A percentile compares a stretch with the other conserved stretches of the same genome.
Conservation (phyloP, 352 stramenopile genomes). For the Pythium pectinolyticum region DNA sequence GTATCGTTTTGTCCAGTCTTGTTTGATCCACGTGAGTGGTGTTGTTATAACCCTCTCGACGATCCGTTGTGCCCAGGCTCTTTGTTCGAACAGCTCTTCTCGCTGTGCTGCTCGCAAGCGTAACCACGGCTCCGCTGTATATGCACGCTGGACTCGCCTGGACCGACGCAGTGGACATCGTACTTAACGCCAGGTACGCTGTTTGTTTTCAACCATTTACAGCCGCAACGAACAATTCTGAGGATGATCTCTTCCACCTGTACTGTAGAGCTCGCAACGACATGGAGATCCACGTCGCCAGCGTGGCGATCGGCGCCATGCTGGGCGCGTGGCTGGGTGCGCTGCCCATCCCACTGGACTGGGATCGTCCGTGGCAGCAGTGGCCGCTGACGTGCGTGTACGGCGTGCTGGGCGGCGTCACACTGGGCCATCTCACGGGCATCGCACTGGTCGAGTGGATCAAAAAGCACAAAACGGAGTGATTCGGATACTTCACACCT, state of each 20-base stretch:
- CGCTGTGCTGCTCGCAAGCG: conserved; percentile 51
- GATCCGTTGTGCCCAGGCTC: conserved; percentile 35
- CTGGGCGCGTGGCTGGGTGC: conserved; percentile 74
- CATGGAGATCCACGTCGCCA: conserved; percentile 51
- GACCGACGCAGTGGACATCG: conserved; percentile 49
- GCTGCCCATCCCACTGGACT: conserved; percentile 81
- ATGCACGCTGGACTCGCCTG: conserved; percentile 38
- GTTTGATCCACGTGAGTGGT: too few species aligned
- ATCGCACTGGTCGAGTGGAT: conserved; percentile 19
- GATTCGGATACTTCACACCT: too few species aligned
- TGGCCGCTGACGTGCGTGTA: conserved; percentile 87
- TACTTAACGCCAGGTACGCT: conserved; percentile 52
- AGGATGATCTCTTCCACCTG: background rate
- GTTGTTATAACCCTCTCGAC: background rate
- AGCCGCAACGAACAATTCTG: too few species aligned
- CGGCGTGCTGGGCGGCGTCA: conserved; percentile 50
- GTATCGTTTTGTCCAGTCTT: too few species aligned
- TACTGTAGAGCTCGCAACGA: conserved; percentile 37
- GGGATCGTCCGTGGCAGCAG: conserved; percentile 90
- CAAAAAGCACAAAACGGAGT: conserved; percentile 25
- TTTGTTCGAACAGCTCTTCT: conserved; percentile 64
- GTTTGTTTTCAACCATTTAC: too few species aligned
- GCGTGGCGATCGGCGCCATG: conserved; percentile 52
- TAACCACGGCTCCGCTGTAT: conserved; percentile 44
- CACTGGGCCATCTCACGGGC: conserved; percentile 33